Percentiles rank a stretch among this genome's conserved stretches.
Conservation (phyloP, 805 yeast species). For the Zygotorulaspora florentina region DNA sequence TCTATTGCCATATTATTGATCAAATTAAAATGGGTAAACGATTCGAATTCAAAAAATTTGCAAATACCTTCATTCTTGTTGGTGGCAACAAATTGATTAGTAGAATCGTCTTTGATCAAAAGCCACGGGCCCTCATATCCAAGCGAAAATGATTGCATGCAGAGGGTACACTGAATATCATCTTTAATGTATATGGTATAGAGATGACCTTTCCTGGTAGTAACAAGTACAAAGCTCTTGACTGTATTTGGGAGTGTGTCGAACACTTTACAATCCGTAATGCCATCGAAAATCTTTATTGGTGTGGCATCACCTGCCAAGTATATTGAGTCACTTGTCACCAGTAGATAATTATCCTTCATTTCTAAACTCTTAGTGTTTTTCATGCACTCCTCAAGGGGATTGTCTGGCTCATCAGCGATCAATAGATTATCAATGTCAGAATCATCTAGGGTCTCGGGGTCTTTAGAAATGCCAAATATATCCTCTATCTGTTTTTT, state of each 20-base stretch:
- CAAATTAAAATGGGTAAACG: slow-evolving; percentile 16
- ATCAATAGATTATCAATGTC: slow-evolving; percentile 23
- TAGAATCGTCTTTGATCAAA: slow-evolving; percentile 11
- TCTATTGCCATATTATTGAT: slow-evolving; percentile 23
- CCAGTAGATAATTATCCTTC: slow-evolving; percentile 10
- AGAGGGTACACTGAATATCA: slow-evolving; percentile 1
- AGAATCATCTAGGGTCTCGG: slow-evolving; percentile 30
- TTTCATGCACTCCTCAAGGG: background rate
- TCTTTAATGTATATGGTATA: slow-evolving; percentile 11
- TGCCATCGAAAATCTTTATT: slow-evolving; percentile 14
- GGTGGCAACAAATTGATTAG: slow-evolving; percentile 17
- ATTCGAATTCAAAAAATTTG: slow-evolving; percentile 23
- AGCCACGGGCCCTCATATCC: slow-evolving; percentile 19
- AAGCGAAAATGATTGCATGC: slow-evolving; percentile 25
- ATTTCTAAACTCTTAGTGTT: background rate
- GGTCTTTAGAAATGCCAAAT: slow-evolving; percentile 18
- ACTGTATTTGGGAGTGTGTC: slow-evolving; percentile 1
- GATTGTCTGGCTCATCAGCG: slow-evolving; percentile 2
- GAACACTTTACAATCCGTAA: slow-evolving; percentile 20
- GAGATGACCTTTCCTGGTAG: slow-evolving; percentile 17
- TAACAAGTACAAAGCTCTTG: slow-evolving; percentile 14
- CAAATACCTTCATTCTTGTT: slow-evolving; percentile 14
- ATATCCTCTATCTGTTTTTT: slow-evolving; percentile 3
- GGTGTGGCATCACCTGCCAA: slow-evolving; percentile 11
- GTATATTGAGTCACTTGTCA: slow-evolving; percentile 17